phyloP scores from a whole-genome alignment of 1,284 basidiomycete species.

The Rugosomyces carneus region DNA sequence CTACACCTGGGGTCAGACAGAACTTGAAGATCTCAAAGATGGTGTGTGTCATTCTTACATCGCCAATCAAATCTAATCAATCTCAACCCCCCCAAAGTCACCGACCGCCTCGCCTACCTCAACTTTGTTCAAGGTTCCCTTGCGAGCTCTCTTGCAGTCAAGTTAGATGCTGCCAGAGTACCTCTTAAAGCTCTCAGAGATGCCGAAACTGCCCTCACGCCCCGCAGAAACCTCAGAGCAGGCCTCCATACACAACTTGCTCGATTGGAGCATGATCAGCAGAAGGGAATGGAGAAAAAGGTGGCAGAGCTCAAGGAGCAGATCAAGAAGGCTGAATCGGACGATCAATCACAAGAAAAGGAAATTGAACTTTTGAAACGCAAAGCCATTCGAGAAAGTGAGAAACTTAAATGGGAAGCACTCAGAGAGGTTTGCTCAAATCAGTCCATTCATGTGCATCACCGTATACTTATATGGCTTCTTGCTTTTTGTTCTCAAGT shows the following conservation, averaged over 20 bases:
- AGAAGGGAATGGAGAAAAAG: conserved; percentile 52
- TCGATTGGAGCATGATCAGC: conserved; percentile 58
- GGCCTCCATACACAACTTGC: conserved; percentile 54
- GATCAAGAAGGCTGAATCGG: conserved; percentile 53
- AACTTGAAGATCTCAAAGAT: conserved; percentile 67
- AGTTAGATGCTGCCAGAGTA: conserved; percentile 54
- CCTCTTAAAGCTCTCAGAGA: conserved; percentile 67
- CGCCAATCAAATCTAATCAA: background rate
- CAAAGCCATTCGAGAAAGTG: conserved; percentile 67
- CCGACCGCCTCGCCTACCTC: conserved; percentile 72
- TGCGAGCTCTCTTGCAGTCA: conserved; percentile 48
- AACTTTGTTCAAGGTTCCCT: conserved; percentile 70
- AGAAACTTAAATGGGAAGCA: conserved; percentile 69
- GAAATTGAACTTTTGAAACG: conserved; percentile 67
- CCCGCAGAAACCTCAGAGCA: conserved; percentile 54
- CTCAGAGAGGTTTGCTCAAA: conserved; percentile 58
- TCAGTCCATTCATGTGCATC: too few species aligned
- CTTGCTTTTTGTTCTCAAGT: conserved; percentile 38
- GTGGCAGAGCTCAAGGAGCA: conserved; percentile 61
- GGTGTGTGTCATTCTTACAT: conserved; percentile 34
- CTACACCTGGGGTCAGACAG: conserved; percentile 72
- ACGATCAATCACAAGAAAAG: conserved; percentile 59
- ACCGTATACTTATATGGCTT: background rate
- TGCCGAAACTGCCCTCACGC: conserved; percentile 55
- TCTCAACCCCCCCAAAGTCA: conserved; percentile 37